phyloP scores from a whole-genome alignment of 2,329 filamentous ascomycete species.

The Aspergillus phoenicis region DNA sequence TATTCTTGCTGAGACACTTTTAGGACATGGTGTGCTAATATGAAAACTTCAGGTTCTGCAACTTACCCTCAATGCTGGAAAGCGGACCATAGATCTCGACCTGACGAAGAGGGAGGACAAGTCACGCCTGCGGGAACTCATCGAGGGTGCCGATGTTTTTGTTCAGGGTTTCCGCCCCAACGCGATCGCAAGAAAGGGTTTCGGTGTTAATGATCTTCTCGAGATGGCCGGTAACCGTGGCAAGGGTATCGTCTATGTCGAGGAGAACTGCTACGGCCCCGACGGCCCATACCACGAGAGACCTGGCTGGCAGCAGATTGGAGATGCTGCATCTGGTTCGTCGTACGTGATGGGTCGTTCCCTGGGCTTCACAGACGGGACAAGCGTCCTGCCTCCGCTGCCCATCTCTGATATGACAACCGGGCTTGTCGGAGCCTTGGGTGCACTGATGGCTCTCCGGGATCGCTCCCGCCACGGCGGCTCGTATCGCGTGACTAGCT shows the following conservation, averaged over 20 bases:
- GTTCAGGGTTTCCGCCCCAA: conserved; percentile 56
- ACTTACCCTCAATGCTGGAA: conserved; percentile 27
- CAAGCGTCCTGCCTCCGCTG: conserved; percentile 23
- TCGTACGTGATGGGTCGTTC: conserved; percentile 42
- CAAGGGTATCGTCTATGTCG: conserved; percentile 52
- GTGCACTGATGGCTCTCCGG: conserved; percentile 20
- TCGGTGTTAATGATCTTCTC: conserved; percentile 44
- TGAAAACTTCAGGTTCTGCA: conserved; percentile 21
- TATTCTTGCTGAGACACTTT: neutral
- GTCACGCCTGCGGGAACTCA: conserved; percentile 44
- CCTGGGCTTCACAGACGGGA: conserved; percentile 27
- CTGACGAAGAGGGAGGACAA: conserved; percentile 48
- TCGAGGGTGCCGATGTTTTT: conserved; percentile 56
- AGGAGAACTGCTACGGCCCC: conserved; percentile 56
- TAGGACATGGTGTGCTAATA: neutral
- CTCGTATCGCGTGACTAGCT: conserved; percentile 30
- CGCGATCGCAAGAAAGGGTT: conserved; percentile 37
- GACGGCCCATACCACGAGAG: conserved; percentile 50
- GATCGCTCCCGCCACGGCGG: conserved; percentile 23
- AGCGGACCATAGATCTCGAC: conserved; percentile 44
- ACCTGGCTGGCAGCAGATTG: conserved; percentile 57
- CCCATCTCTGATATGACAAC: conserved; percentile 30
- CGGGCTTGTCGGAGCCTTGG: conserved; percentile 25
- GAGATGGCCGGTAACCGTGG: conserved; percentile 44
- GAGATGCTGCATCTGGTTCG: conserved; percentile 47